Percentiles rank a stretch among this genome's conserved stretches.
These are phyloP conservation scores for Serpula lacrymans DNA, from an alignment of 768 basidiomycete genomes.

Conservation along the genomic window DNA sequence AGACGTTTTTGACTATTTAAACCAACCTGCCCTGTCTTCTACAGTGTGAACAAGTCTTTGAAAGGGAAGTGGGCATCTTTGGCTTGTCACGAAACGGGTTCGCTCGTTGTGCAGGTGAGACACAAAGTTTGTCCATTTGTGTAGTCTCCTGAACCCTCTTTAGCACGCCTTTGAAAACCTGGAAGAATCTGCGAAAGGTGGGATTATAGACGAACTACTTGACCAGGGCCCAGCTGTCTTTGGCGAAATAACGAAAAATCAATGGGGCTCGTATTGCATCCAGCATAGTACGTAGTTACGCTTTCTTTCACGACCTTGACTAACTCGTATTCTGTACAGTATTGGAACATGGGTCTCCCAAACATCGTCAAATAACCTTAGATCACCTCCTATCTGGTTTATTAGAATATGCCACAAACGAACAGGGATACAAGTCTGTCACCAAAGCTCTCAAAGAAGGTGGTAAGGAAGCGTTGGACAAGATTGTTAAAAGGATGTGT, in stretches of 20 bases:
- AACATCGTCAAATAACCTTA: constrained; percentile 72
- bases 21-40: constrained; percentile 2
- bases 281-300: constrained; percentile 64
- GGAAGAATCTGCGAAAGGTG: constrained; percentile 79
- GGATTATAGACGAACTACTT: constrained; percentile 80
- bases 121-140: not conserved
- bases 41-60: constrained; percentile 80
- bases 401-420: constrained; percentile 74
- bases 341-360: constrained; percentile 78
- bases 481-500: constrained; percentile 77
- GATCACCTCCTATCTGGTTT: constrained; percentile 75
- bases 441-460: constrained; percentile 86
- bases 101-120: constrained; percentile 78
- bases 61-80: constrained; percentile 88
- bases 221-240: constrained; percentile 67
- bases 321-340: constrained; percentile 39
- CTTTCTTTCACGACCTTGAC: not conserved
- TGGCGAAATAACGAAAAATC: constrained; percentile 76
- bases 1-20: constrained; percentile 2
- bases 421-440: constrained; percentile 86
- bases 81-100: constrained; percentile 89
- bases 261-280: constrained; percentile 87
- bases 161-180: constrained; percentile 86
- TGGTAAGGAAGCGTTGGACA: constrained; percentile 70
- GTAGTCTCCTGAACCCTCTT: constrained; percentile 9